A percentile compares a stretch with the other conserved stretches of the same genome.
Conservation (phyloP, 2,329 filamentous ascomycete species). For the Colletotrichum paranaense region DNA sequence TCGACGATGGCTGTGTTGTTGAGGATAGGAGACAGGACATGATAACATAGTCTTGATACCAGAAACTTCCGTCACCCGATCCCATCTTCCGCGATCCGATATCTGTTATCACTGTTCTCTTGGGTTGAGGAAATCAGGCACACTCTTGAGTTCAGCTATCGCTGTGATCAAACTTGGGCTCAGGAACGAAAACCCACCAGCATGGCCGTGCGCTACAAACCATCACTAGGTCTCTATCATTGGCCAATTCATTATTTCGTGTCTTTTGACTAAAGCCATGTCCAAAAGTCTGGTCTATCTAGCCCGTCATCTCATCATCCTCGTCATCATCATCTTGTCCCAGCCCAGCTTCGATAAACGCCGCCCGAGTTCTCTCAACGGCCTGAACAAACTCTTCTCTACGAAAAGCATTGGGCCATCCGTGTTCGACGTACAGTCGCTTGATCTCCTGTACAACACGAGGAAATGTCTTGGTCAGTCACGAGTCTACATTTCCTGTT, state of each 20-base stretch:
- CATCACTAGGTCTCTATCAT: not conserved
- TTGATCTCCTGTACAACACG: not conserved
- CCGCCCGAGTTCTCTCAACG: constrained; percentile 19
- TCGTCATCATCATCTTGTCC: constrained; percentile 24
- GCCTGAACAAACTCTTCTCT: constrained; percentile 31
- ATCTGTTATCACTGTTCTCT: constrained; percentile 6
- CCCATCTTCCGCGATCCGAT: constrained; percentile 23
- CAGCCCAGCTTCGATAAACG: constrained; percentile 19
- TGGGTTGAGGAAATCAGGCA: not conserved
- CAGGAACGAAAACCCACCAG: not conserved
- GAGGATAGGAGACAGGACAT: not conserved
- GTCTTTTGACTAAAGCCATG: not conserved
- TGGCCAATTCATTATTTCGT: not conserved
- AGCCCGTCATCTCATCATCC: constrained; percentile 29
- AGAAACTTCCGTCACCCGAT: constrained; percentile 10
- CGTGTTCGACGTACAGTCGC: constrained; percentile 15
- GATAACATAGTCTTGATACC: not conserved
- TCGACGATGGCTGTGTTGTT: constrained; percentile 8
- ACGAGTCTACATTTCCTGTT: too few relatives aligned
- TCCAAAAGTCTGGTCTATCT: not conserved
- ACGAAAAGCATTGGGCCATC: constrained; percentile 29
- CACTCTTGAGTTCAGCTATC: not conserved
- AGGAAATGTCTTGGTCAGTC: not conserved
- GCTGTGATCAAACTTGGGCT: not conserved
- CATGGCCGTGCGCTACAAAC: not conserved